Conservation (phyloP, 1,139 yeast genomes). For the Geotrichum reessii region DNA sequence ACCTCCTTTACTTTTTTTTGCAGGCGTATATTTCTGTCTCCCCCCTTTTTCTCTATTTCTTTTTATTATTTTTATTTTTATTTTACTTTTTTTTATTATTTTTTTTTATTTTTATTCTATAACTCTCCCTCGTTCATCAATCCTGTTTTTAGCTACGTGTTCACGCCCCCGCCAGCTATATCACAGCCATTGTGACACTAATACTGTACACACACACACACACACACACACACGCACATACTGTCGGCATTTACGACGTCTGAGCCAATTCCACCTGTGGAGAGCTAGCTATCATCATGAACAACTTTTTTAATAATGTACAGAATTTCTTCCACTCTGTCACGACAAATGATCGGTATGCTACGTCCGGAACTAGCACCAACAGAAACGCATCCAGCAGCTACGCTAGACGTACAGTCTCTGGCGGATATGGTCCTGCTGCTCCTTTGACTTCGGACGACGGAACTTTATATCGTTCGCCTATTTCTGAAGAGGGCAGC, state of each 20-base stretch:
- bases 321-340: constrained; percentile 54
- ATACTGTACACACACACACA: background rate
- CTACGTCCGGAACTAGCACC: constrained; percentile 26
- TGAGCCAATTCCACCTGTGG: background rate
- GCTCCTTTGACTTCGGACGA: constrained; percentile 19
- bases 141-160: background rate
- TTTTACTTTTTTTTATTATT: background rate
- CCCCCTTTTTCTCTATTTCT: background rate
- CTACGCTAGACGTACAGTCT: constrained; percentile 15
- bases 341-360: constrained; percentile 61
- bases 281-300: constrained; percentile 24
- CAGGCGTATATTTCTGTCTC: background rate
- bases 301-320: constrained; percentile 33
- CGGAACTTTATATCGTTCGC: constrained; percentile 10
- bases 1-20: background rate
- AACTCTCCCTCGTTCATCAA: background rate
- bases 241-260: background rate
- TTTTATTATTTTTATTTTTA: background rate
- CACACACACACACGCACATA: background rate
- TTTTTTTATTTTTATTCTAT: background rate
- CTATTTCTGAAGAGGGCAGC: constrained; percentile 1
- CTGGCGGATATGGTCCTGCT: constrained; percentile 20
- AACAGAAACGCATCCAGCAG: constrained; percentile 2
- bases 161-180: background rate
- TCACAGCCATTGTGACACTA: background rate